Evolutionary conservation across 495 filamentous ascomycete species (phyloP).

Genomic region (Friedmanniomyces endolithicus): DNA sequence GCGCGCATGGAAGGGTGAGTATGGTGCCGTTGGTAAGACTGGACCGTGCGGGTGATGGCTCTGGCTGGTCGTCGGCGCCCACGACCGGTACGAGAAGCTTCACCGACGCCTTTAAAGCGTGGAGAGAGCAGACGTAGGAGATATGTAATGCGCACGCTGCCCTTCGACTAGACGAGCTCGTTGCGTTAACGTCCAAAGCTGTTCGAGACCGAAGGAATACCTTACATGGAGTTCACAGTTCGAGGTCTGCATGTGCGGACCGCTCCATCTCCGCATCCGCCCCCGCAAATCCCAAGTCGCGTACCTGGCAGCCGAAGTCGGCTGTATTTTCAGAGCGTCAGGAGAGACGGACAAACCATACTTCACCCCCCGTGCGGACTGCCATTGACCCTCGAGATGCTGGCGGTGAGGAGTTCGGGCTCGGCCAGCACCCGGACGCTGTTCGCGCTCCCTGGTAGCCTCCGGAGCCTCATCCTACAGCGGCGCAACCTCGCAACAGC

Average conservation of each 20-base stretch:
- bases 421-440: not conserved
- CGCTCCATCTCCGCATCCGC: not conserved
- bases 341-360: not conserved
- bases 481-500: slow-evolving; percentile 15
- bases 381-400: slow-evolving; percentile 1
- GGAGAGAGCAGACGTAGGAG: not conserved
- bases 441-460: slow-evolving; percentile 3
- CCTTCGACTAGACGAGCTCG: too few species aligned
- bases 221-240: too few species aligned
- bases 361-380: not conserved
- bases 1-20: slow-evolving; percentile 42
- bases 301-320: not conserved
- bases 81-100: not conserved
- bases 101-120: not conserved
- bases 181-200: too few species aligned
- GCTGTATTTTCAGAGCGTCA: not conserved
- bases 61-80: not conserved
- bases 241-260: not conserved
- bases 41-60: not conserved
- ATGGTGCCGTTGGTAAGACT: slow-evolving; percentile 30
- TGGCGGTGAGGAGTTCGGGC: not conserved
- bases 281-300: not conserved
- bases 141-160: too few species aligned
- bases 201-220: too few species aligned
- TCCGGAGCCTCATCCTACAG: slow-evolving; percentile 10